A percentile compares a stretch with the other conserved stretches of the same genome.
Evolutionary conservation across 495 filamentous ascomycete species (phyloP).

Genomic region (Wilcoxina mikolae): DNA sequence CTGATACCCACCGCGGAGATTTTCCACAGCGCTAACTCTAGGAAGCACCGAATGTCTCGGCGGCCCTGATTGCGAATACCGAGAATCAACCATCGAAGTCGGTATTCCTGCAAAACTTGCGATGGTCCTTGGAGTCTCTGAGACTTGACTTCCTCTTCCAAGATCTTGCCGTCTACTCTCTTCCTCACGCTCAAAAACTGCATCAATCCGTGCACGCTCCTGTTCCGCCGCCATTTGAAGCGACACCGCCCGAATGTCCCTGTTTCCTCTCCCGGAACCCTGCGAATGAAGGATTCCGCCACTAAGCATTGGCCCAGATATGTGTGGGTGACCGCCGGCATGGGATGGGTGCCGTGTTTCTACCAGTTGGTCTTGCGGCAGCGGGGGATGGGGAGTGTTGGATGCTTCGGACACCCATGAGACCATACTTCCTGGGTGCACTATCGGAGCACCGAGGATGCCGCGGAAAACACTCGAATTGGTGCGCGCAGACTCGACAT

Average conservation of each 20-base stretch:
- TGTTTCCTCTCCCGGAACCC: neutral
- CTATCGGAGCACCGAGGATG: constrained; percentile 21
- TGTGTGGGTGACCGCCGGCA: constrained; percentile 11
- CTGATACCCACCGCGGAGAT: no score
- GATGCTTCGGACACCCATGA: constrained; percentile 17
- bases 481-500: neutral
- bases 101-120: constrained; percentile 4
- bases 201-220: constrained; percentile 19
- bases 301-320: constrained; percentile 18
- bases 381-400: constrained; percentile 8
- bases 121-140: neutral
- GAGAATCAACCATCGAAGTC: no score
- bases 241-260: constrained; percentile 6
- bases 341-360: constrained; percentile 14
- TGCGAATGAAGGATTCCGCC: neutral
- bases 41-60: no score
- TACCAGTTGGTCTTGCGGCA: constrained; percentile 3
- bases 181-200: constrained; percentile 18
- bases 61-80: no score
- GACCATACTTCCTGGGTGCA: constrained; percentile 17
- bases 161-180: neutral
- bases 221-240: constrained; percentile 17
- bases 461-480: constrained; percentile 18
- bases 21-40: no score
- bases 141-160: no score